A percentile compares a stretch with the other conserved stretches of the same genome.
phyloP scores from a whole-genome alignment of 257 asterid genomes.

The Jacaranda mimosifolia region DNA sequence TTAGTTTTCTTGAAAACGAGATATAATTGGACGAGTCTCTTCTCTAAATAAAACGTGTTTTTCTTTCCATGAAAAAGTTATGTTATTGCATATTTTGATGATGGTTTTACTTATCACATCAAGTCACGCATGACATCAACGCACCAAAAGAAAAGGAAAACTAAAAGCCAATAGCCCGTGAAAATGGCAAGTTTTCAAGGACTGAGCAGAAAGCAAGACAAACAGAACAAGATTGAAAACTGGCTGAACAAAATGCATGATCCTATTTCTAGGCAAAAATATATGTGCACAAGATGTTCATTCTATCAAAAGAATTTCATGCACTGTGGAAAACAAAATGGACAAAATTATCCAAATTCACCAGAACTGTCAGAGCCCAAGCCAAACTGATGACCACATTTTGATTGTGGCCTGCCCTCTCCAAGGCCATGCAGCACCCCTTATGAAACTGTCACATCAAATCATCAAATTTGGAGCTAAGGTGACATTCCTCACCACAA shows the following conservation, averaged over 20 bases:
- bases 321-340: neutral
- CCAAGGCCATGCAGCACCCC: constrained; percentile 65
- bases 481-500: constrained; percentile 56
- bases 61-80: neutral
- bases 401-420: constrained; percentile 54
- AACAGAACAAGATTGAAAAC: constrained; percentile 10
- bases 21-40: neutral
- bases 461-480: constrained; percentile 45
- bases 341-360: constrained; percentile 16
- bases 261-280: neutral
- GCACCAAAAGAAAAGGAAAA: neutral
- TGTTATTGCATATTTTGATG: too few species aligned
- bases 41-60: neutral
- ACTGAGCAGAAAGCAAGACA: constrained; percentile 37
- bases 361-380: constrained; percentile 14
- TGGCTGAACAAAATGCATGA: constrained; percentile 30
- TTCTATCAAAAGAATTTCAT: neutral
- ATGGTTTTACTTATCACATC: too few species aligned
- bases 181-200: constrained; percentile 27
- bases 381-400: constrained; percentile 47
- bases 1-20: neutral
- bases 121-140: neutral
- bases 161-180: neutral
- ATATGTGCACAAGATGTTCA: neutral
- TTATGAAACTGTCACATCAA: constrained; percentile 54